These are phyloP conservation scores for Hanseniaspora gamundiae DNA, from an alignment of 1,139 yeast genomes.

Conservation along the genomic window DNA sequence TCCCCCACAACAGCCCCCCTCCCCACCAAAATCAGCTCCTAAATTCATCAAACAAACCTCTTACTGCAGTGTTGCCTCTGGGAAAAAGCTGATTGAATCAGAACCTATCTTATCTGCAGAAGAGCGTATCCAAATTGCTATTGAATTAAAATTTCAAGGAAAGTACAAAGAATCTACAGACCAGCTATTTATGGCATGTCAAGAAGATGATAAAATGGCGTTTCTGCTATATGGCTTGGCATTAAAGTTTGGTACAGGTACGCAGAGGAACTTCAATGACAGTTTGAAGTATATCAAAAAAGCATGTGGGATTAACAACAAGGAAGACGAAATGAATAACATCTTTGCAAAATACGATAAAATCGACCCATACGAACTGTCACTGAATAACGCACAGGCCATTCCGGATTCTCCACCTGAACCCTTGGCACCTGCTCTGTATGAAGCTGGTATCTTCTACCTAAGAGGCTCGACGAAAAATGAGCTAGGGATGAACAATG, in stretches of 20 bases:
- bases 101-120: conserved; percentile 6
- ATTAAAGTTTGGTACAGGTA: conserved; percentile 60
- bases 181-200: conserved; percentile 36
- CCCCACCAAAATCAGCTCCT: background rate
- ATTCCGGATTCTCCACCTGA: conserved; percentile 15
- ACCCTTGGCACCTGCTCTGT: conserved; percentile 31
- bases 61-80: background rate
- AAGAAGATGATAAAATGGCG: conserved; percentile 47
- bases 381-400: conserved; percentile 5
- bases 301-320: conserved; percentile 30
- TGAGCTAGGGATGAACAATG: too few species aligned
- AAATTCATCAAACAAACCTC: background rate
- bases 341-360: conserved; percentile 8
- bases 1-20: background rate
- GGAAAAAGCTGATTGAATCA: background rate
- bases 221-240: conserved; percentile 65
- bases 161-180: conserved; percentile 59
- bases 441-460: conserved; percentile 52
- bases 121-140: conserved; percentile 29
- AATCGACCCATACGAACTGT: conserved; percentile 26
- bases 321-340: conserved; percentile 17
- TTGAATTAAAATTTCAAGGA: conserved; percentile 43
- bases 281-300: conserved; percentile 51
- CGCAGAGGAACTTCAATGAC: conserved; percentile 42
- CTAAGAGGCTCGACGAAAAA: conserved; percentile 18